Evolutionary conservation across 2,329 filamentous ascomycete genomes (phyloP).

Genomic region (Exophiala sideris): DNA sequence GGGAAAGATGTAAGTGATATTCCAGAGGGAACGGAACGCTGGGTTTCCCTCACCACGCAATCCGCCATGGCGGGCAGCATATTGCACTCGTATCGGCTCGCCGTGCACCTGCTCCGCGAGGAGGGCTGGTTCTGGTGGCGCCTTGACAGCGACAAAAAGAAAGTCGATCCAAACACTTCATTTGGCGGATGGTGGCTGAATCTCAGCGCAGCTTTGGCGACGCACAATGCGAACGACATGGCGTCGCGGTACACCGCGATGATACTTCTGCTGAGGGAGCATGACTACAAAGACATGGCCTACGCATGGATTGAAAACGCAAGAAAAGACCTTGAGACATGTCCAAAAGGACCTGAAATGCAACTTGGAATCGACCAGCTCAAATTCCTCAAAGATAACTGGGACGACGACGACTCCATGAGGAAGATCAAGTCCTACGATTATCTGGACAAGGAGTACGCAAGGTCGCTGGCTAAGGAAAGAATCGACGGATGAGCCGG

Average conservation of each 20-base stretch:
- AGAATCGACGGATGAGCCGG: no score
- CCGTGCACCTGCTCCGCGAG: constrained; percentile 16
- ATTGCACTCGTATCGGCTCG: constrained; percentile 16
- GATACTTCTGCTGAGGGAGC: constrained; percentile 14
- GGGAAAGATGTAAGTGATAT: no score
- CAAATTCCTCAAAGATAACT: no score
- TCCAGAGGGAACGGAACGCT: constrained; percentile 3
- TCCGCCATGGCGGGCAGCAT: constrained; percentile 14
- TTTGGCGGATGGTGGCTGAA: constrained; percentile 20
- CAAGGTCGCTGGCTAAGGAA: no score
- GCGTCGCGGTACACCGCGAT: constrained; percentile 7
- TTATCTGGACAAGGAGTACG: no score
- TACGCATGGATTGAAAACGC: constrained; percentile 8
- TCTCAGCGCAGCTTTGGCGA: constrained; percentile 15
- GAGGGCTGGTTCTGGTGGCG: constrained; percentile 19
- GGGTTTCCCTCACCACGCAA: constrained; percentile 16
- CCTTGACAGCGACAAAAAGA: neutral
- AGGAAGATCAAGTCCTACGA: no score
- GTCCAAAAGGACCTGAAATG: no score
- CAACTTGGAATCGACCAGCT: no score
- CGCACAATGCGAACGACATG: constrained; percentile 5
- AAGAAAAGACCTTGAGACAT: neutral
- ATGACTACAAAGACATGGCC: constrained; percentile 7
- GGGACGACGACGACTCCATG: no score
- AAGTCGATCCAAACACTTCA: constrained; percentile 5